Base-by-base conservation (phyloP, 192 early-diverging fungal genomes). In the Phycomyces blakesleeanus region DNA sequence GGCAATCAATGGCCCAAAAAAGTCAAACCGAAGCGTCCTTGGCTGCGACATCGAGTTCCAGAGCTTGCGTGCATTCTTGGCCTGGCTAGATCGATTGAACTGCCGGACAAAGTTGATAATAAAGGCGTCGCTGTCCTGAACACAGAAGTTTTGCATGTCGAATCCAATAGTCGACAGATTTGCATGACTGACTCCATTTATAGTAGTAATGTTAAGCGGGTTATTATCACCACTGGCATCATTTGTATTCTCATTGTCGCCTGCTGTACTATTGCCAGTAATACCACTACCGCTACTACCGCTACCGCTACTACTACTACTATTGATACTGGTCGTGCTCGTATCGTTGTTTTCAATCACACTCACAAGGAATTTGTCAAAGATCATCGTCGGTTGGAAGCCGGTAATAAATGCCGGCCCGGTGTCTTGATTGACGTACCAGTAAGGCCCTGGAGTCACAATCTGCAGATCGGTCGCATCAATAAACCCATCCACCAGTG, bases 381-480 rank as follows among this genome's bases (percentile, higher is more conserved):
- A 75, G 14, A 75, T 69, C 63, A 75, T 69, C 26, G 67, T 70
- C 8, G 67, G 73, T 41, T 66, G 67, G 47, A 75, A 75, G 0
- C 73, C 68, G 1, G 67, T 68, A 38, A 75, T 58, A 44, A 61
- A 75, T 1, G 56, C 51, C 2, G 68, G 59, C 0, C 73, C 73
- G 0, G 52, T 66, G 11, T 68, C 54, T 15, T 52, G 53, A 21
- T 66, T 57, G 3, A 63, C 47, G 18, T 53, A 59, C 47, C 65
- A 73, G 39, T 73, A 59, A 0, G 61, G 59, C 0, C 60, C 51
- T 1, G 66, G 61, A 6, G 71, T 73, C 0, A 63, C 55, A 1
- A 65, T 22, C n/a, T 67, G 54, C 24, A 73, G 65, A 21, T 54
- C 38, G 14, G 24, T 38, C 0, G 64, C 38, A 21, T 56, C 26